phyloP scores from a whole-genome alignment of 2,329 filamentous ascomycete genomes.

The Ceratocystis ficicola region DNA sequence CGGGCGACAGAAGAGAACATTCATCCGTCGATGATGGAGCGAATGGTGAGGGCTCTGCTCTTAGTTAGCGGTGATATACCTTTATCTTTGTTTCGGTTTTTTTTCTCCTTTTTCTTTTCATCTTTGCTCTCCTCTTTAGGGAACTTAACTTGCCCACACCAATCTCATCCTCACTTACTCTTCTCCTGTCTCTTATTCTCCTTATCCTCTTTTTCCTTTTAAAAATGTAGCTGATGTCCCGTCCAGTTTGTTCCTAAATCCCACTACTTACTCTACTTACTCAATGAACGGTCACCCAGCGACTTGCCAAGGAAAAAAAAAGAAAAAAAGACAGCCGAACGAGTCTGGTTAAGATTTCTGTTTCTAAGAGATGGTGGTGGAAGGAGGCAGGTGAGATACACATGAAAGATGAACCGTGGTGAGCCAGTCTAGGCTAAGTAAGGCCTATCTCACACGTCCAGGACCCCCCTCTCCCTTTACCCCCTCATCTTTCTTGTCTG shows the following conservation, averaged over 20 bases:
- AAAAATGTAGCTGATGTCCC: not conserved
- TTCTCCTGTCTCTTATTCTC: not conserved
- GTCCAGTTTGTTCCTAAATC: not conserved
- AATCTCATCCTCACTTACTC: not conserved
- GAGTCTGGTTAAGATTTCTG: not conserved
- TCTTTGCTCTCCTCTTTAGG: not conserved
- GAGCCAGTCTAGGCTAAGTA: too few species aligned
- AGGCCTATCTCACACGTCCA: too few species aligned
- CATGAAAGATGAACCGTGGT: too few species aligned
- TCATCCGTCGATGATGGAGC: constrained; percentile 6
- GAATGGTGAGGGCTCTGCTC: constrained; percentile 6
- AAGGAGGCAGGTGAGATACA: not conserved
- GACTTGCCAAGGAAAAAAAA: not conserved
- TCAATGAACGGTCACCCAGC: not conserved
- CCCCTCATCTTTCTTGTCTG: too few species aligned
- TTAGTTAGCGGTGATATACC: constrained; percentile 12
- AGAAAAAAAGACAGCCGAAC: too few species aligned
- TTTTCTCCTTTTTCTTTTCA: not conserved
- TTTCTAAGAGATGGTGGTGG: not conserved
- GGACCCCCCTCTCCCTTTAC: too few species aligned
- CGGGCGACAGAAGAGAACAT: constrained; percentile 44
- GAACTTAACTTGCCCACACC: not conserved
- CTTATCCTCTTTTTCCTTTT: not conserved
- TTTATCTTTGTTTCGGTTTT: constrained; percentile 21
- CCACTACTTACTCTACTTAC: not conserved